These are phyloP conservation scores for Aspergillus terreus DNA, from an alignment of 2,329 filamentous ascomycete genomes.

Conservation along the genomic window DNA sequence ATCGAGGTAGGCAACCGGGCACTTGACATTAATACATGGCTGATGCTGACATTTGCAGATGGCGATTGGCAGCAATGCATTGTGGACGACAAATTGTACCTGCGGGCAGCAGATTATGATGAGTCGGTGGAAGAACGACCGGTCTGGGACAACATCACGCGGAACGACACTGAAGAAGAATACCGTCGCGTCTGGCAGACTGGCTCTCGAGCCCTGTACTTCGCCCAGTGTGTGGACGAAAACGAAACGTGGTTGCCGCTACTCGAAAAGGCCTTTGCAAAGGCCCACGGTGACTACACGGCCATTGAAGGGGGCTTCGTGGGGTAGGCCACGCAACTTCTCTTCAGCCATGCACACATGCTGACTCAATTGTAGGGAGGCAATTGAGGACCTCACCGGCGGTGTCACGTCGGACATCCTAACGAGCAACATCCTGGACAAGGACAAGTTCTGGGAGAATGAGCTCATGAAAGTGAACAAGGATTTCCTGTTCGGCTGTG, in stretches of 20 bases:
- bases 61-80: slow-evolving; percentile 91
- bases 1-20: slow-evolving; percentile 50
- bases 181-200: slow-evolving; percentile 70
- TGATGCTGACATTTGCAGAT: slow-evolving; percentile 44
- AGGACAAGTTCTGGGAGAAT: slow-evolving; percentile 77
- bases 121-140: slow-evolving; percentile 71
- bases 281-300: slow-evolving; percentile 75
- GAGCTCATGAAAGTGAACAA: slow-evolving; percentile 77
- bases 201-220: slow-evolving; percentile 73
- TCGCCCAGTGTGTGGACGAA: slow-evolving; percentile 69
- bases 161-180: slow-evolving; percentile 66
- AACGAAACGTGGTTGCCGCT: slow-evolving; percentile 82
- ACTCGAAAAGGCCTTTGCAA: slow-evolving; percentile 79
- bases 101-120: slow-evolving; percentile 78
- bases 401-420: slow-evolving; percentile 47
- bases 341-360: background rate
- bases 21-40: background rate
- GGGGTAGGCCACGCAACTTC: slow-evolving; percentile 40
- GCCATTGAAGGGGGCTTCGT: slow-evolving; percentile 73
- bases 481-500: slow-evolving; percentile 59
- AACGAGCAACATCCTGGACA: slow-evolving; percentile 52
- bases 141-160: slow-evolving; percentile 70
- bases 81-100: slow-evolving; percentile 84
- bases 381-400: slow-evolving; percentile 57
- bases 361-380: slow-evolving; percentile 40